A percentile compares a stretch with the other conserved stretches of the same genome.
These are phyloP conservation scores for Pseudogymnoascus sp. DNA, from an alignment of 2,329 filamentous ascomycete species.

Conservation along the genomic window DNA sequence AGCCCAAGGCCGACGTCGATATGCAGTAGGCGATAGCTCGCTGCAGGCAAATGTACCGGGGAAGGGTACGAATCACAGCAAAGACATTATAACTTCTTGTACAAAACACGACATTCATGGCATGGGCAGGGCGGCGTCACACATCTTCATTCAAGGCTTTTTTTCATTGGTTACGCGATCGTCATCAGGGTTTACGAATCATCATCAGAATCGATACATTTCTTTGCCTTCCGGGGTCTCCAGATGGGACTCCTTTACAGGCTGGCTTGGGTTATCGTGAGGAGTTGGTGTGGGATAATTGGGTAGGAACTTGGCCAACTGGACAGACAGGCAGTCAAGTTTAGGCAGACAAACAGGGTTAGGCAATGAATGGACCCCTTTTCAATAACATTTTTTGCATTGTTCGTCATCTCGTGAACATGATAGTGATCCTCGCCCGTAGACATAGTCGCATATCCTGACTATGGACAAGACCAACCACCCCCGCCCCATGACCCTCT, in stretches of 20 bases:
- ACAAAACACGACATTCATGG: slow-evolving; percentile 6
- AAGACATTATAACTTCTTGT: slow-evolving; percentile 7
- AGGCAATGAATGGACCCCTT: slow-evolving; percentile 4
- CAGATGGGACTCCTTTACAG: neutral
- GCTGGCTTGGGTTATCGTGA: slow-evolving; percentile 1
- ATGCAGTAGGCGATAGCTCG: neutral
- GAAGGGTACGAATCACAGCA: neutral
- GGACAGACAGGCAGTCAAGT: neutral
- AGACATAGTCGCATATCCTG: neutral
- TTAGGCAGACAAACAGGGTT: neutral
- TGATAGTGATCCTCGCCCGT: neutral
- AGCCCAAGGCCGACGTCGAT: slow-evolving; percentile 8
- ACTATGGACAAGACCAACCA: neutral
- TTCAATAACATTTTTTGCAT: neutral
- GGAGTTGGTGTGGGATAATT: slow-evolving; percentile 7
- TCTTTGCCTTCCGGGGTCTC: neutral
- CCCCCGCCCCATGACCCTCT: slow-evolving; percentile 8
- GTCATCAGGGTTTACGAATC: slow-evolving; percentile 8
- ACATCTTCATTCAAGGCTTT: slow-evolving; percentile 8
- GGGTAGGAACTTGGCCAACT: slow-evolving; percentile 2
- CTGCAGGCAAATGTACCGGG: neutral
- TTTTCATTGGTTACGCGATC: slow-evolving; percentile 8
- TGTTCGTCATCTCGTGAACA: slow-evolving; percentile 7
- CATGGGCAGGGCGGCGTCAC: slow-evolving; percentile 2
- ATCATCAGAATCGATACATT: slow-evolving; percentile 8